phyloP scores from a whole-genome alignment of 805 yeast genomes.

The Candida ortonii region DNA sequence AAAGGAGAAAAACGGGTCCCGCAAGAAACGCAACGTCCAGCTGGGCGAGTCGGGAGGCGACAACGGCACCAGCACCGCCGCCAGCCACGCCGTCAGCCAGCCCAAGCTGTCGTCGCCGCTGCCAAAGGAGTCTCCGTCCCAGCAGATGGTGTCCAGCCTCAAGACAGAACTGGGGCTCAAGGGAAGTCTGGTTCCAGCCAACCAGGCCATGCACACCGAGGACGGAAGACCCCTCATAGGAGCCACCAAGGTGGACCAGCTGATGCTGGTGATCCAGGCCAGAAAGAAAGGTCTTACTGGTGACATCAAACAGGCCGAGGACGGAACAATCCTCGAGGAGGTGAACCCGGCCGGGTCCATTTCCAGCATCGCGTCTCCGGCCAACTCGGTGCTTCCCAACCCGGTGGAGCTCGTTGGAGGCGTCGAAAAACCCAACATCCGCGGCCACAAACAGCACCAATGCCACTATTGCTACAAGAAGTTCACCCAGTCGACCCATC shows the following conservation, averaged over 20 bases:
- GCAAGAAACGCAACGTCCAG: no score
- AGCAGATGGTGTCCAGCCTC: constrained; percentile 9
- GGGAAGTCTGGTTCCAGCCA: constrained; percentile 41
- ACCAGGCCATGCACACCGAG: constrained; percentile 46
- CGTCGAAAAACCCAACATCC: constrained; percentile 57
- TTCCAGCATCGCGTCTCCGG: constrained; percentile 1
- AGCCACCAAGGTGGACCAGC: constrained; percentile 84
- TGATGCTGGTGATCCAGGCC: constrained; percentile 89
- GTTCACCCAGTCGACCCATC: constrained; percentile 86
- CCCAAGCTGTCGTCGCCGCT: no score
- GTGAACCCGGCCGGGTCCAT: constrained; percentile 13
- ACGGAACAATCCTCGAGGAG: constrained; percentile 64
- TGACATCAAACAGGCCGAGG: constrained; percentile 59
- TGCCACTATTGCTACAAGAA: constrained; percentile 76
- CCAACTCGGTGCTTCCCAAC: constrained; percentile 49
- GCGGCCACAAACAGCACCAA: constrained; percentile 54
- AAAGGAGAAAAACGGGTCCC: no score
- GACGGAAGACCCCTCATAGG: constrained; percentile 74
- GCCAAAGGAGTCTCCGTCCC: no score
- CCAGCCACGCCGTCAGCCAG: no score
- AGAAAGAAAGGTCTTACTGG: constrained; percentile 73
- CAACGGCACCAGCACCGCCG: no score
- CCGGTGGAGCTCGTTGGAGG: constrained; percentile 74
- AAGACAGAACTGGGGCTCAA: constrained; percentile 9
- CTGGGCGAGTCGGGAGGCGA: no score